Percentiles rank a stretch among this genome's conserved stretches.
Conservation (phyloP, 1,284 basidiomycete genomes). For the Fomitopsis palustris region DNA sequence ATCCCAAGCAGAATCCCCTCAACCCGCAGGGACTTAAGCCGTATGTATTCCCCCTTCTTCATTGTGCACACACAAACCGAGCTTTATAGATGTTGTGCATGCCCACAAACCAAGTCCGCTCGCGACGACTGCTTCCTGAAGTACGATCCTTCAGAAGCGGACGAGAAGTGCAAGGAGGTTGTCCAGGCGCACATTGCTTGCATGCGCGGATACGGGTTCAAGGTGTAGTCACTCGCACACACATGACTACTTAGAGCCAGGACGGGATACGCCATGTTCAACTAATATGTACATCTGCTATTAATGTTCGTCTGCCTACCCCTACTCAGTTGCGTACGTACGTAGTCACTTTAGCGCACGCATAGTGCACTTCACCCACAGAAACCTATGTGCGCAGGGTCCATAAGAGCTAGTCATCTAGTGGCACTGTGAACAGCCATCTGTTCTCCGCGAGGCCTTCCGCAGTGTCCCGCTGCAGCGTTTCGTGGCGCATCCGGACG, state of each 20-base stretch:
- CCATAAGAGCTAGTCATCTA: slow-evolving; percentile 7
- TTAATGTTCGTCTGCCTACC: not conserved
- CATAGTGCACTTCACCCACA: not conserved
- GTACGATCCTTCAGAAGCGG: slow-evolving; percentile 64
- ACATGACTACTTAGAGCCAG: not conserved
- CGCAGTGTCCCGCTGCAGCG: slow-evolving; percentile 27
- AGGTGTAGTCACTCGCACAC: slow-evolving; percentile 44
- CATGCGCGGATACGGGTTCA: slow-evolving; percentile 89
- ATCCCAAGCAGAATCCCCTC: slow-evolving; percentile 74
- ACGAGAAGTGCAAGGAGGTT: slow-evolving; percentile 77
- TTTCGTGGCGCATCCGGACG: slow-evolving; percentile 26
- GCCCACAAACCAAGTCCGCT: slow-evolving; percentile 87
- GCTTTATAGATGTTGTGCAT: slow-evolving; percentile 88
- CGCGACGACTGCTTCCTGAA: slow-evolving; percentile 94
- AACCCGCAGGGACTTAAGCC: slow-evolving; percentile 92
- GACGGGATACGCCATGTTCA: not conserved
- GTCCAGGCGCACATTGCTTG: slow-evolving; percentile 83
- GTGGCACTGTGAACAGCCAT: slow-evolving; percentile 25
- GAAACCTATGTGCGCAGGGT: too few species aligned
- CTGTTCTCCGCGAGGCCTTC: slow-evolving; percentile 26
- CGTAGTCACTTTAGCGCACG: not conserved
- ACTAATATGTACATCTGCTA: slow-evolving; percentile 1
- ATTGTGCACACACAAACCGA: too few species aligned
- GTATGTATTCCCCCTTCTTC: slow-evolving; percentile 62
- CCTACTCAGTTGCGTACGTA: not conserved